Base-by-base conservation (phyloP, 2,329 filamentous ascomycete genomes). In the Aspergillus uvarum region DNA sequence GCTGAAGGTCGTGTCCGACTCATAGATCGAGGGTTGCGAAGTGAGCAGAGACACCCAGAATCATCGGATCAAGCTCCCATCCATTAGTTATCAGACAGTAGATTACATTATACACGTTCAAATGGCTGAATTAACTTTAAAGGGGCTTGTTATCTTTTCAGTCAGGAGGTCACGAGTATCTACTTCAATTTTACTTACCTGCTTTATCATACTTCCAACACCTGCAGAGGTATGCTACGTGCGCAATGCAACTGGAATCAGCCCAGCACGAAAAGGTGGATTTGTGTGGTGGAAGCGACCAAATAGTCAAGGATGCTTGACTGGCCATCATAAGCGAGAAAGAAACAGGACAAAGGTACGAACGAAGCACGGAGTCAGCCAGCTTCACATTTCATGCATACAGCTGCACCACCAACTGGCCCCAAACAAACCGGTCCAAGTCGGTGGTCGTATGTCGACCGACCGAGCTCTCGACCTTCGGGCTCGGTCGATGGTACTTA, bases 401-500 rank as follows among this genome's bases (percentile, higher is more conserved):
- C 59, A 59, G 52, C 50, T 60, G 48, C 56, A 62, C 26, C 44
- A 64, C 65, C 59, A 65, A 57, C 64, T 68, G 66, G 66, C 66
- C 52, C 66, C 65, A 68, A 60, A 67, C 60, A 68, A 56, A 48
- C 32, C 29, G 51, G 54, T 58, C 61, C 65, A 67, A 63, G 63
- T 61, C 57, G 56, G 38, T 57, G 53, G 54, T 48, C 19, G 7
- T 48, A 26, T 16, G 42, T 52, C 21, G 11, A 32, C 51, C 7
- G 19, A 32, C 29, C 38, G 42, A 48, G 32, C 51, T 14, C n/a
- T 47, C 29, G 48, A 31, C n/a, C 29, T 48, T 55, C 32, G 22
- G 12, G 21, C 26, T 48, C 42, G 53, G 42, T 44, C 38, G 53
- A 48, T 12, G 26, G n/a, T 29, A 47, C 24, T 31, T 21, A 44